Evolutionary conservation across 2,329 filamentous ascomycete genomes (phyloP).

Genomic region (Hypomyces perniciosus): DNA sequence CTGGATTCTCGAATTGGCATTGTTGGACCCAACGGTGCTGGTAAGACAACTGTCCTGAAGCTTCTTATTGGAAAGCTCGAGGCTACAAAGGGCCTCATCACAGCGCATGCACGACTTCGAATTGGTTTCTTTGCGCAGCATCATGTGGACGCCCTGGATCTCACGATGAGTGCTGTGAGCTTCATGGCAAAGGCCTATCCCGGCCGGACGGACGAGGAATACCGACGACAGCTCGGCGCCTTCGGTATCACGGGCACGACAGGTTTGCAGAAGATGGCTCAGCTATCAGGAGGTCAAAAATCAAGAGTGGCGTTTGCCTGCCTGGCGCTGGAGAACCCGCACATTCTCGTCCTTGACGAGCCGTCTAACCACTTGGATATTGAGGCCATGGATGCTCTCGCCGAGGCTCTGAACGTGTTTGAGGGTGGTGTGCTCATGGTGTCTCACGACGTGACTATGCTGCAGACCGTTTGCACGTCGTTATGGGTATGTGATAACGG

Average conservation of each 20-base stretch:
- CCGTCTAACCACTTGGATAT: conserved; percentile 99
- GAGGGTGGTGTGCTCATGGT: conserved; percentile 97
- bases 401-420: conserved; percentile 76
- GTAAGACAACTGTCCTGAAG: conserved; percentile 97
- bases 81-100: conserved; percentile 74
- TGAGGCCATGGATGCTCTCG: conserved; percentile 95
- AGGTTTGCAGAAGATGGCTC: conserved; percentile 88
- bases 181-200: conserved; percentile 95
- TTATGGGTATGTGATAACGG: conserved; percentile 96
- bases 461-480: conserved; percentile 90
- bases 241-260: conserved; percentile 90
- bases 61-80: conserved; percentile 84
- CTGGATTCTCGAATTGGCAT: conserved; percentile 98
- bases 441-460: conserved; percentile 97
- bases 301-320: conserved; percentile 98
- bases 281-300: conserved; percentile 95
- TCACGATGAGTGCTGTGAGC: conserved; percentile 80
- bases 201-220: conserved; percentile 91
- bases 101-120: conserved; percentile 78
- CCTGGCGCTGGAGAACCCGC: conserved; percentile 84
- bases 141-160: conserved; percentile 91
- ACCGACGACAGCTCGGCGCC: conserved; percentile 88
- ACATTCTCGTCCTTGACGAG: conserved; percentile 96
- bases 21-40: conserved; percentile 97
- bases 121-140: conserved; percentile 98